Conservation (phyloP, 495 filamentous ascomycete species). For the Hypoxylon lienhwacheense region DNA sequence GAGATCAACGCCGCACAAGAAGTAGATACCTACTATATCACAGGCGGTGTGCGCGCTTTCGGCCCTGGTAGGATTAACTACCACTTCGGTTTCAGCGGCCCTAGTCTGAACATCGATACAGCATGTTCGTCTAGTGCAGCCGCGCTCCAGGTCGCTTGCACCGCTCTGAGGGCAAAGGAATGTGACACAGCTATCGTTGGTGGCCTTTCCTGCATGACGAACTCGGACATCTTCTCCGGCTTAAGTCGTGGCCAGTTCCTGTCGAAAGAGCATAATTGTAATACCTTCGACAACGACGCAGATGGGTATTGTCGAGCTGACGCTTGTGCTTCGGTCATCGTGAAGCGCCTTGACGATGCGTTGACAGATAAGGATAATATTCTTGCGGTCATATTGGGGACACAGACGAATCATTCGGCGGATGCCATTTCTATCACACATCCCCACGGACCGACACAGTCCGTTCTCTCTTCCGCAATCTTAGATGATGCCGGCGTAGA, state of each 20-base stretch:
- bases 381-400: constrained; percentile 65
- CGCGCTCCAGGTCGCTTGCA: constrained; percentile 82
- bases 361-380: constrained; percentile 73
- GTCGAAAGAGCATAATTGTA: constrained; percentile 76
- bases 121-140: constrained; percentile 87
- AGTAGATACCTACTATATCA: constrained; percentile 92
- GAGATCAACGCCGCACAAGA: constrained; percentile 90
- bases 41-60: constrained; percentile 85
- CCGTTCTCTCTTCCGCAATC: constrained; percentile 67
- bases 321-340: constrained; percentile 67
- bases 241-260: constrained; percentile 83
- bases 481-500: constrained; percentile 70
- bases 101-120: constrained; percentile 84
- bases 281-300: constrained; percentile 74
- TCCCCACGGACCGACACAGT: constrained; percentile 74
- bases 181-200: constrained; percentile 85
- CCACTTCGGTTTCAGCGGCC: constrained; percentile 85
- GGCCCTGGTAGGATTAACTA: constrained; percentile 84
- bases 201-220: constrained; percentile 77
- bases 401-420: constrained; percentile 75
- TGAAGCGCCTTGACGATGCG: constrained; percentile 78
- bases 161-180: constrained; percentile 76
- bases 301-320: constrained; percentile 81
- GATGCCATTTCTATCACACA: constrained; percentile 81
- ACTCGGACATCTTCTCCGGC: constrained; percentile 82